phyloP scores from a whole-genome alignment of 2,329 filamentous ascomycete species.

The Penicillium sp. region DNA sequence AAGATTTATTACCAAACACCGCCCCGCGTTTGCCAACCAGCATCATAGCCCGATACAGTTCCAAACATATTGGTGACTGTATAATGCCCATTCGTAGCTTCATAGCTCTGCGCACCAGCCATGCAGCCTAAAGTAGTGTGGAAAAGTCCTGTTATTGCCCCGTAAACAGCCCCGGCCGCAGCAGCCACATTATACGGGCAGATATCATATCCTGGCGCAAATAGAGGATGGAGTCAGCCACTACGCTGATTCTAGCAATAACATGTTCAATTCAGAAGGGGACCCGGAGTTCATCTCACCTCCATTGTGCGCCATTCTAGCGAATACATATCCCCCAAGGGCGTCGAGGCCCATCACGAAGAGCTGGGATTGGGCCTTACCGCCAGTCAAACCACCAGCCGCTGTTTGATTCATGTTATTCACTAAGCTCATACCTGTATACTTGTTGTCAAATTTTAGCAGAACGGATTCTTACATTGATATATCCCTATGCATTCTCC shows the following conservation, averaged over 20 bases:
- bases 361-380: slow-evolving; percentile 8
- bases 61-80: slow-evolving; percentile 16
- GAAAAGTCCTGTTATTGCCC: slow-evolving; percentile 18
- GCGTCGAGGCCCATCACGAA: slow-evolving; percentile 19
- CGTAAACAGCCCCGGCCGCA: slow-evolving; percentile 21
- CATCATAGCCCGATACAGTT: slow-evolving; percentile 13
- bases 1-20: no score
- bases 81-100: slow-evolving; percentile 15
- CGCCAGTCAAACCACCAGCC: slow-evolving; percentile 14
- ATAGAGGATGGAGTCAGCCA: background rate
- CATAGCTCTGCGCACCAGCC: background rate
- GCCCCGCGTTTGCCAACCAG: slow-evolving; percentile 3
- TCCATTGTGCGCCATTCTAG: slow-evolving; percentile 23
- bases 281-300: no score
- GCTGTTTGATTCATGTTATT: slow-evolving; percentile 11
- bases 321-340: slow-evolving; percentile 22
- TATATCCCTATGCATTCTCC: slow-evolving; percentile 22
- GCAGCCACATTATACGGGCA: slow-evolving; percentile 22
- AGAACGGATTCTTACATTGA: slow-evolving; percentile 17
- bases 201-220: slow-evolving; percentile 19
- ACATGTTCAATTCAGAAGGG: no score
- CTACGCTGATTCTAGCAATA: no score
- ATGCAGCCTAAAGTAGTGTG: slow-evolving; percentile 18
- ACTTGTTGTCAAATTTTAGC: no score
- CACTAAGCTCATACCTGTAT: no score